Evolutionary conservation across 1,139 yeast species (phyloP).

Genomic region (Protomyces macrosporus): DNA sequence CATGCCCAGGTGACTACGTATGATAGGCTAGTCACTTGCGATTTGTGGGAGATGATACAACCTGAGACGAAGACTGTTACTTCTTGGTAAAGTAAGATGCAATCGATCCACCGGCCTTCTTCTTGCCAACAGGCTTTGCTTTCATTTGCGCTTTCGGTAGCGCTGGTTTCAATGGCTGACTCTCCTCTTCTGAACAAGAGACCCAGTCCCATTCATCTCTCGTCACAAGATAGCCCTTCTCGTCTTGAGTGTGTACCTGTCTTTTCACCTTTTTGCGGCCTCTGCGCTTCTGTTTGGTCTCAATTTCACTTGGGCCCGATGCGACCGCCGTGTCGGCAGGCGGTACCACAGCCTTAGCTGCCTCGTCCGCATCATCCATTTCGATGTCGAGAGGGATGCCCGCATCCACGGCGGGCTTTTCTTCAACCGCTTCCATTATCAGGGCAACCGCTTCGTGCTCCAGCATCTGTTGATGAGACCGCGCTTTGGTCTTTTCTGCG

Average conservation of each 20-base stretch:
- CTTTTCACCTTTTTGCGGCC: slow-evolving; percentile 29
- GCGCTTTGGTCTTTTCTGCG: not conserved
- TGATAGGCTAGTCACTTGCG: too few relatives aligned
- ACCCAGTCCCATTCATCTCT: slow-evolving; percentile 27
- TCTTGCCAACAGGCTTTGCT: not conserved
- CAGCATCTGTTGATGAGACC: not conserved
- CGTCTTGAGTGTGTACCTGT: slow-evolving; percentile 28
- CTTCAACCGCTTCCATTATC: slow-evolving; percentile 20
- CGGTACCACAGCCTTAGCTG: not conserved
- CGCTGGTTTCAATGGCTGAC: not conserved
- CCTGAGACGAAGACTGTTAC: not conserved
- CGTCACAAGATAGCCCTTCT: slow-evolving; percentile 29
- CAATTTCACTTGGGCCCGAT: not conserved
- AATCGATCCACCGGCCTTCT: not conserved
- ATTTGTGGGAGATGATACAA: too few relatives aligned
- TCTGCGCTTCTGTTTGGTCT: not conserved
- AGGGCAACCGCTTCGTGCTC: slow-evolving; percentile 4
- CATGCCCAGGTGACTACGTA: too few relatives aligned
- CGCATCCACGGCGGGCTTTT: not conserved
- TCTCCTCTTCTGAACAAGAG: slow-evolving; percentile 27
- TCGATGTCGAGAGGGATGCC: not conserved
- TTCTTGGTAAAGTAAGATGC: slow-evolving; percentile 14
- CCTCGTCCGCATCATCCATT: not conserved
- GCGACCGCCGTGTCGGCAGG: not conserved
- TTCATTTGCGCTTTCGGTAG: not conserved